Evolutionary conservation across 768 basidiomycete species (phyloP), one percentile per base, ranked within the genome.

Genomic region (Suillus cothurnatus): DNA sequence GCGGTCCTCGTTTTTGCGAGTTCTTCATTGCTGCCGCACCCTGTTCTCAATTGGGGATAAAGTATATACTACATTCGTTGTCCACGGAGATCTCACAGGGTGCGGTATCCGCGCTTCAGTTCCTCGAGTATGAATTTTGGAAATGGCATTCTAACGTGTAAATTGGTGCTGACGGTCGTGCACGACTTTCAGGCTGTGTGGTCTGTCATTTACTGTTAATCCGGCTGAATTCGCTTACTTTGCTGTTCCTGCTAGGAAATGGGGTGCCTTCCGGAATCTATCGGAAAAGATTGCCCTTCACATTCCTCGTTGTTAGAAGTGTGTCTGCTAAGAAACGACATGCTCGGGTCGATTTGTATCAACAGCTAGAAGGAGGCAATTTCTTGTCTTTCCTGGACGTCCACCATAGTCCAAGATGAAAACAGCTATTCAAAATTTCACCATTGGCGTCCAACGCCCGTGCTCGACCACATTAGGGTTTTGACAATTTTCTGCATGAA

Each of bases 241-340:
- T 28, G 31, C 17, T 5, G n/a, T 38, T 23, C 17, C 36, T 58
- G 36, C 36, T 17, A 19, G 23, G 23, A 8, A 23, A 17, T 36
- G 23, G 12, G 66, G 63, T 17, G 53, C 66, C 17, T 4, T 67
- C 6, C 47, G 49, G 64, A 66, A 56, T 17, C 49, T 9, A 53
- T 45, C 0, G 26, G 32, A 14, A 26, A 49, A 32, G 26, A 39
- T 4, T 21, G 32, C 4, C 1, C 9, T n/a, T 26, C 31, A 17
- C 23, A 52, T 11, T 17, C 8, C 15, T 55, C 50, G 2, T 61
- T 6, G 4, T 26, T n/a, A 17, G 36, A 21, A 61, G n/a, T 19
- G 55, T 58, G 52, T 32, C 61, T 55, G 3, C 62, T 62, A 21
- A 58, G 57, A 38, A 34, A 32, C 1, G 26, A 21, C 41, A 34